These are phyloP conservation scores for Neopestalotiopsis rosae DNA, from an alignment of 2,329 filamentous ascomycete genomes.

Conservation along the genomic window DNA sequence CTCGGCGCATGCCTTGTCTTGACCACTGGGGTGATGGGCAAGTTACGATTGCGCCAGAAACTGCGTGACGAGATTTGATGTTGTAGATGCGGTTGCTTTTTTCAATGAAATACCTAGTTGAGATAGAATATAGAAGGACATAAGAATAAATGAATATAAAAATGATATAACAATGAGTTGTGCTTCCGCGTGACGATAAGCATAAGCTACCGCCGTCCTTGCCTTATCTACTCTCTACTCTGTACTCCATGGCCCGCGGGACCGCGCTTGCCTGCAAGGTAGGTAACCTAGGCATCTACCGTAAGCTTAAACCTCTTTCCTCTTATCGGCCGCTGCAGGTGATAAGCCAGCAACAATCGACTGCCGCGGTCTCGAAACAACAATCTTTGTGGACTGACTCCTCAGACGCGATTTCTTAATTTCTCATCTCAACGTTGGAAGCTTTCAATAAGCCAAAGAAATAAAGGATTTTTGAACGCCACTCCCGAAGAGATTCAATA, in stretches of 20 bases:
- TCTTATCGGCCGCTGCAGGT: no score
- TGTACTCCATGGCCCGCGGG: no score
- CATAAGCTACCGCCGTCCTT: no score
- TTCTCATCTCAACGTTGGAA: not conserved
- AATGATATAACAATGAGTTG: not conserved
- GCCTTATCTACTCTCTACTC: no score
- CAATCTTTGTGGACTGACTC: not conserved
- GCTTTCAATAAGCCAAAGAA: not conserved
- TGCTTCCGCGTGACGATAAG: no score
- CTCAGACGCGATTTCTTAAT: not conserved
- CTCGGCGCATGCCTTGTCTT: constrained; percentile 10
- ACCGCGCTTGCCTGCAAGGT: no score
- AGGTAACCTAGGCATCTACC: no score
- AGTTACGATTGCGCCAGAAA: constrained; percentile 13
- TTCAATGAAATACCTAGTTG: not conserved
- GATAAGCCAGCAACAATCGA: no score
- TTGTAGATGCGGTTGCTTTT: not conserved
- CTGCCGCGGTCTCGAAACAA: not conserved
- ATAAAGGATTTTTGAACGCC: not conserved
- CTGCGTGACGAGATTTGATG: not conserved
- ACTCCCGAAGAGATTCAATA: not conserved
- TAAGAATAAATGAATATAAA: not conserved
- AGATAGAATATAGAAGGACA: not conserved
- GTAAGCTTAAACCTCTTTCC: no score
- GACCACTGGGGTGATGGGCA: constrained; percentile 10